Evolutionary conservation across 1,284 basidiomycete genomes (phyloP).

Genomic region (Malassezia furfur): DNA sequence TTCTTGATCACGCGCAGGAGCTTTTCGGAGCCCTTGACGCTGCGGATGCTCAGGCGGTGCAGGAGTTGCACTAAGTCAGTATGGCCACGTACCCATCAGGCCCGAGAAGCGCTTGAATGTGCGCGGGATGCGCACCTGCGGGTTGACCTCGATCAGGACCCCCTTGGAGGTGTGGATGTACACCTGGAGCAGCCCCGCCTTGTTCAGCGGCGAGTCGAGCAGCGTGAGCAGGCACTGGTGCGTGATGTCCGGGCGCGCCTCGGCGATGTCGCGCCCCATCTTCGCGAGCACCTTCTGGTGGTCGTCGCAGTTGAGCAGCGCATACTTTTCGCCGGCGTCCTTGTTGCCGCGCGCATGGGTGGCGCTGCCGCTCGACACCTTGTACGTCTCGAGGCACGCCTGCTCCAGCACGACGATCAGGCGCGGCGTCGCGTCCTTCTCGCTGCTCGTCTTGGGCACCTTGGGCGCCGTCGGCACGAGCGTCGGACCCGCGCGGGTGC

Average conservation of each 20-base stretch:
- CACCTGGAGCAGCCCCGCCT: conserved; percentile 88
- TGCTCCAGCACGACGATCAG: conserved; percentile 84
- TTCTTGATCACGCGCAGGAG: conserved; percentile 97
- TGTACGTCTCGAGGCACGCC: conserved; percentile 91
- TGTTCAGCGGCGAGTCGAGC: conserved; percentile 95
- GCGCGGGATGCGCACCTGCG: conserved; percentile 88
- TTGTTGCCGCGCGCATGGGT: conserved; percentile 46
- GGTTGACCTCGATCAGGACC: conserved; percentile 96
- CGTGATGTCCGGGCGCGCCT: conserved; percentile 94
- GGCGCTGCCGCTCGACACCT: conserved; percentile 58
- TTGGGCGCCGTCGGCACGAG: conserved; percentile 43
- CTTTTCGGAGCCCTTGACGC: conserved; percentile 92
- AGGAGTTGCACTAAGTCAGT: conserved; percentile 68
- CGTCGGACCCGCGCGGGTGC: conserved; percentile 33
- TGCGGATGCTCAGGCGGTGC: conserved; percentile 87
- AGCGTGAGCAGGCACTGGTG: conserved; percentile 97
- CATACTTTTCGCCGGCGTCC: conserved; percentile 67
- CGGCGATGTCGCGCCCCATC: conserved; percentile 93
- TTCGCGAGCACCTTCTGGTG: conserved; percentile 97
- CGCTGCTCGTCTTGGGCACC: conserved; percentile 37
- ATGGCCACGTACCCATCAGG: conserved; percentile 58
- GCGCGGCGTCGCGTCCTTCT: conserved; percentile 36
- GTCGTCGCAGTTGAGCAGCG: conserved; percentile 94
- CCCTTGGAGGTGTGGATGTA: conserved; percentile 97
- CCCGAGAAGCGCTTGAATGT: conserved; percentile 99